Percentiles rank a stretch among this genome's conserved stretches.
These are phyloP conservation scores for Carex littledalei DNA, from an alignment of 176 grass and related monocot species.

Conservation along the genomic window DNA sequence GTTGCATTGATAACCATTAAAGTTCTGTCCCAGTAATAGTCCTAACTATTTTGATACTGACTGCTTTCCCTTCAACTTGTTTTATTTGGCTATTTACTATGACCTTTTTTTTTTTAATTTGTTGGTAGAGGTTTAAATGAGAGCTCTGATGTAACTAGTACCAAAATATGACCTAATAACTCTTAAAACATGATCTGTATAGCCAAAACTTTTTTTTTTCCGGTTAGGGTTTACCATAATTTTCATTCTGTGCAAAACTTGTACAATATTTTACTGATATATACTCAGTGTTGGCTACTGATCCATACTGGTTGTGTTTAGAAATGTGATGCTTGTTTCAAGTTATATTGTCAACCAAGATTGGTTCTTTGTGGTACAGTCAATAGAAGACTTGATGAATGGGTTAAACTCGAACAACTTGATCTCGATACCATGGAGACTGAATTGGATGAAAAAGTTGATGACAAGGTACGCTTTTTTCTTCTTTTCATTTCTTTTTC, in stretches of 20 bases:
- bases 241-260: not conserved
- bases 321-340: not conserved
- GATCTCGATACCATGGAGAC: slow-evolving; percentile 81
- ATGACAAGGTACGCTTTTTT: slow-evolving; percentile 66
- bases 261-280: not conserved
- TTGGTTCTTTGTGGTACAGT: slow-evolving; percentile 41
- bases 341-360: slow-evolving; percentile 20
- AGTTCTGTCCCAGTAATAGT: not conserved
- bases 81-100: not conserved
- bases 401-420: slow-evolving; percentile 98
- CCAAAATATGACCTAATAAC: not conserved
- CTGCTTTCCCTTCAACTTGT: not conserved
- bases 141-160: not conserved
- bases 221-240: not conserved
- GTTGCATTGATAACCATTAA: not conserved
- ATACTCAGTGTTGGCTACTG: not conserved
- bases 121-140: not conserved
- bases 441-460: slow-evolving; percentile 94
- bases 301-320: not conserved
- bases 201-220: not conserved
- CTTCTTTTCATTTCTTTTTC: not conserved
- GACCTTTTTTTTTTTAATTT: not conserved
- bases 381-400: slow-evolving; percentile 94
- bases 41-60: not conserved
- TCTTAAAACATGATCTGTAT: not conserved